A percentile compares a stretch with the other conserved stretches of the same genome.
These are phyloP conservation scores for Podospora bellae-mahoneyi DNA, from an alignment of 495 filamentous ascomycete species.

Conservation along the genomic window DNA sequence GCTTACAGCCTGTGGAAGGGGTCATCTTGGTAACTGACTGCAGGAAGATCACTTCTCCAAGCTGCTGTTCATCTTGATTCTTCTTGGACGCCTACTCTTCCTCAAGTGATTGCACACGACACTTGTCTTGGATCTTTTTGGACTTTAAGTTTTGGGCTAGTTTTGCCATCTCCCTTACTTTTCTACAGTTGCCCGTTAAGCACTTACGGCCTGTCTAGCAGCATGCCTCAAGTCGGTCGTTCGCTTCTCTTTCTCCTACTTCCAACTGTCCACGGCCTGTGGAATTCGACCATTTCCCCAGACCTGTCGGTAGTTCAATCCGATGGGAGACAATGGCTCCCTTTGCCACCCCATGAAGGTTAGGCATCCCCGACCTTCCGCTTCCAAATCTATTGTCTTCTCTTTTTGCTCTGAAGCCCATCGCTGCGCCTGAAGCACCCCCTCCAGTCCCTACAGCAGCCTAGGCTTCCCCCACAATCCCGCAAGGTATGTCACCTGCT, in stretches of 20 bases:
- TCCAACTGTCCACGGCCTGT: constrained; percentile 6
- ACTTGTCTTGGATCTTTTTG: constrained; percentile 24
- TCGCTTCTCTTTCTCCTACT: constrained; percentile 16
- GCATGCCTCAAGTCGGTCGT: constrained; percentile 13
- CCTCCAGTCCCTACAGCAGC: neutral
- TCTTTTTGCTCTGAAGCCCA: constrained; percentile 7
- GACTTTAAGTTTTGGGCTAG: constrained; percentile 21
- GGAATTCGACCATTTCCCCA: neutral
- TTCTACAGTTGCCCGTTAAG: neutral
- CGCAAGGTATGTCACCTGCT: neutral
- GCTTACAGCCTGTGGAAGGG: neutral
- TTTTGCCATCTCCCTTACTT: constrained; percentile 18
- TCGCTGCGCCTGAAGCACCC: neutral
- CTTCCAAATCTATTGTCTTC: constrained; percentile 17
- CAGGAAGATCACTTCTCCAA: neutral
- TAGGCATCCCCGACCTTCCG: constrained; percentile 17
- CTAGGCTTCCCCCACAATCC: neutral
- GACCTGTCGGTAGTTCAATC: neutral
- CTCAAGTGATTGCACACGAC: neutral
- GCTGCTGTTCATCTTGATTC: neutral
- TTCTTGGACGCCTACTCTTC: neutral
- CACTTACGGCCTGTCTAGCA: constrained; percentile 2
- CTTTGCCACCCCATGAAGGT: constrained; percentile 1
- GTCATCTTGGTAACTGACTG: neutral
- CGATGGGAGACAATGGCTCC: neutral